phyloP scores from a whole-genome alignment of 129 eudicot species.

The Pseudognaphalium luteoalbum region DNA sequence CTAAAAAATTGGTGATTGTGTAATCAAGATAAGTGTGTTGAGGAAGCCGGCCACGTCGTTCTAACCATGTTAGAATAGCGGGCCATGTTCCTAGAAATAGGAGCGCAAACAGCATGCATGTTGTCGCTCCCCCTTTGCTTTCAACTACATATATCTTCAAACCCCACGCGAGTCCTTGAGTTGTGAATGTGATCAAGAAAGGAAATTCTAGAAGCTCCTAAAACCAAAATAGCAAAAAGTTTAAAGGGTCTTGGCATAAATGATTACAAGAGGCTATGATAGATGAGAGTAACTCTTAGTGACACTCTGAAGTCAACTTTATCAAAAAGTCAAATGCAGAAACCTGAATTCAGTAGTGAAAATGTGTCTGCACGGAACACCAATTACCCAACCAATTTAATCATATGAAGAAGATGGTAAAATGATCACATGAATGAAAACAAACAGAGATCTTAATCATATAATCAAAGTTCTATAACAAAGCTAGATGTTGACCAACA shows the following conservation, averaged over 20 bases:
- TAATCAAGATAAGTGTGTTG: slow-evolving; percentile 29
- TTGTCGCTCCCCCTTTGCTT: slow-evolving; percentile 14
- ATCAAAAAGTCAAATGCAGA: not conserved
- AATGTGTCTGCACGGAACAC: not conserved
- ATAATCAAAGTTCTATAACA: not conserved
- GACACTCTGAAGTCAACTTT: not conserved
- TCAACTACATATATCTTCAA: slow-evolving; percentile 12
- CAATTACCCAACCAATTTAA: not conserved
- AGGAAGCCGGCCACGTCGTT: slow-evolving; percentile 18
- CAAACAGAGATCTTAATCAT: not conserved
- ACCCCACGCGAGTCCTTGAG: not conserved
- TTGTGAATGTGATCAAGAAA: not conserved
- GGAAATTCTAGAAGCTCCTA: not conserved
- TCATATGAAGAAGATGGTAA: not conserved
- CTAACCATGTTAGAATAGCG: slow-evolving; percentile 13
- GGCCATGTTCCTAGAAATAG: slow-evolving; percentile 24
- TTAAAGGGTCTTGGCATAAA: not conserved
- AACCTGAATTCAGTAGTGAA: not conserved
- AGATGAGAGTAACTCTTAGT: not conserved
- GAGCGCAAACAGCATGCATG: slow-evolving; percentile 13
- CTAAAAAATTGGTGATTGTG: slow-evolving; percentile 13
- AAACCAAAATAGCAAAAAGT: not conserved
- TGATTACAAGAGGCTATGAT: not conserved
- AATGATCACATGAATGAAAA: not conserved
- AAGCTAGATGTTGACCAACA: slow-evolving; percentile 5